Evolutionary conservation across 2,329 filamentous ascomycete genomes (phyloP), one percentile per base, ranked within the genome.

Genomic region (Mollisia scopiformis): DNA sequence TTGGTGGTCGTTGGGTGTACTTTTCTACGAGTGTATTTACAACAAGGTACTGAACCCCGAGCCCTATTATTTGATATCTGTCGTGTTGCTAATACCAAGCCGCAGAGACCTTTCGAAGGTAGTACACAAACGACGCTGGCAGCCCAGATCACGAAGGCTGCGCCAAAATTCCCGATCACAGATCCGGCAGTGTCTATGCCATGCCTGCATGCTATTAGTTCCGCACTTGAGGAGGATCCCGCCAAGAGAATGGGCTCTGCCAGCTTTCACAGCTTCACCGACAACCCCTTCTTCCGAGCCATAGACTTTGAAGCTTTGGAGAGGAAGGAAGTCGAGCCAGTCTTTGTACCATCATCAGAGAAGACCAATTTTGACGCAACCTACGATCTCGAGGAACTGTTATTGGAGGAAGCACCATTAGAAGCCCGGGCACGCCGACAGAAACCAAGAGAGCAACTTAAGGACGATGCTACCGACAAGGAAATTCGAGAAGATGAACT

Each of bases 11-110:
- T 78, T 99, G 23, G 95, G 95, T 52, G 95, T 99, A 49, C 84
- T 96, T n/a, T 98, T 98, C 76, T 99, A 97, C 76, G 95, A 99
- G 76, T 98, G 95, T 83, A 97, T 99, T 67, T 99, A 98, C 80
- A 97, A 96, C 79, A 98, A 96, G 88, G 92, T 93, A 53, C n/a
- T n/a, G n/a, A n/a, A n/a, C n/a, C n/a, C n/a, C 16, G 33, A 33
- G 27, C 55, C 16, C 33, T 13, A 39, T 5, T n/a, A 30, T 35
- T 56, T n/a, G 10, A 54, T 55, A 6, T 8, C 25, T 19, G 31
- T 28, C 35, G 4, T 53, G 6, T 3, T 43, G 56, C 61, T 64
- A 19, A 65, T 37, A 21, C 46, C 28, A n/a, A 16, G 50, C 31
- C 62, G 6, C 61, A 96, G 92, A 87, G 95, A 70, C 95, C 95